These are phyloP conservation scores for Funneliformis mosseae DNA, from an alignment of 192 early-diverging fungal species.

Conservation along the genomic window DNA sequence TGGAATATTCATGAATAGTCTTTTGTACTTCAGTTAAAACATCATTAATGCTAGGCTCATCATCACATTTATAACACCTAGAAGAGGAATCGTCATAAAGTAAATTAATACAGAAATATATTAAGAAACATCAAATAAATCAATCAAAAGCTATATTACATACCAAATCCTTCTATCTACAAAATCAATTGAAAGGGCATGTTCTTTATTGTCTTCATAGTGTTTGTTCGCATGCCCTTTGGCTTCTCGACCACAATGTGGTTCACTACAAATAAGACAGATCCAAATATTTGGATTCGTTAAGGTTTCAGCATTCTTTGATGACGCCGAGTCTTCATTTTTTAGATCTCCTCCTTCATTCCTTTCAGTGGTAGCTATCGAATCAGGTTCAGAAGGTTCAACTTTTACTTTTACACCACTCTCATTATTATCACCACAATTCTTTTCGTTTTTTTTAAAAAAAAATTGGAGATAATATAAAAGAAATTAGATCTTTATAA, in stretches of 20 bases:
- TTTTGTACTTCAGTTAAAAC: conserved; percentile 33
- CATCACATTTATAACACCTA: conserved; percentile 46
- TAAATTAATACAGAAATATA: background rate
- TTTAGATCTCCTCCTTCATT: too few relatives aligned
- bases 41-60: conserved; percentile 35
- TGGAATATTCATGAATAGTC: conserved; percentile 4
- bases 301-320: background rate
- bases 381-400: too few relatives aligned
- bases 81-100: too few relatives aligned
- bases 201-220: conserved; percentile 32
- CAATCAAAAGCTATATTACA: background rate
- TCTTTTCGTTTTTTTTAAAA: too few relatives aligned
- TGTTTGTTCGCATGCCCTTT: conserved; percentile 36
- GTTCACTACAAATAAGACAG: conserved; percentile 39
- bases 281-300: conserved; percentile 34
- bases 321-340: too few relatives aligned
- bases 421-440: too few relatives aligned
- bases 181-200: conserved; percentile 38
- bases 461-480: too few relatives aligned
- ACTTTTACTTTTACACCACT: too few relatives aligned
- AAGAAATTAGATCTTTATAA: background rate
- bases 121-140: background rate
- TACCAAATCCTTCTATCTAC: conserved; percentile 39
- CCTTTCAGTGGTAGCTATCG: too few relatives aligned
- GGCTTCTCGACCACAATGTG: conserved; percentile 38